Conservation (phyloP, 2,329 filamentous ascomycete species). For the Aspergillus felis region DNA sequence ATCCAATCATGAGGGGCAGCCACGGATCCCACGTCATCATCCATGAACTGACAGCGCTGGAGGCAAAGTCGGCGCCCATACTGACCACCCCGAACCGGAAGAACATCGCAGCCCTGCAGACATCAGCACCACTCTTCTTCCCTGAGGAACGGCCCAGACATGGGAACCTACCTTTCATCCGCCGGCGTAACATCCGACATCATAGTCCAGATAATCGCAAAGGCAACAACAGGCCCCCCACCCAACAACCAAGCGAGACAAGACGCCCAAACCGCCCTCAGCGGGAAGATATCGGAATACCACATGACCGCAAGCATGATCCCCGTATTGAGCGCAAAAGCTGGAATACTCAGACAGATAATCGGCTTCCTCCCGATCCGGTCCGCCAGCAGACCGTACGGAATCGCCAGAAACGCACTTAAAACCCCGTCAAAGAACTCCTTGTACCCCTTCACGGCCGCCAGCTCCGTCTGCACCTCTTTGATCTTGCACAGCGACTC, state of each 20-base stretch:
- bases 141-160: slow-evolving; percentile 1
- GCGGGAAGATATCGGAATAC: slow-evolving; percentile 40
- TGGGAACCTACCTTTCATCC: slow-evolving; percentile 35
- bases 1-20: slow-evolving; percentile 38
- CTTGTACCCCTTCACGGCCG: slow-evolving; percentile 49
- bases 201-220: slow-evolving; percentile 49
- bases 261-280: slow-evolving; percentile 48
- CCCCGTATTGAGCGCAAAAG: slow-evolving; percentile 34
- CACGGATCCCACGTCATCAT: slow-evolving; percentile 40
- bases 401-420: slow-evolving; percentile 46
- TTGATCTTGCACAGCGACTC: slow-evolving; percentile 51
- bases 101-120: slow-evolving; percentile 35
- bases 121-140: slow-evolving; percentile 20
- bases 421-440: slow-evolving; percentile 46
- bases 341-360: slow-evolving; percentile 41
- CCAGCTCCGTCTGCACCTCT: slow-evolving; percentile 46
- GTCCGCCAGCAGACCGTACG: slow-evolving; percentile 49
- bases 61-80: slow-evolving; percentile 38
- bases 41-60: slow-evolving; percentile 37
- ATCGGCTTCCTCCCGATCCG: slow-evolving; percentile 45
- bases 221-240: slow-evolving; percentile 46
- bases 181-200: slow-evolving; percentile 49
- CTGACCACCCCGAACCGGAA: slow-evolving; percentile 39
- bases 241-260: slow-evolving; percentile 45
- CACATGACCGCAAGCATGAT: slow-evolving; percentile 33